These are phyloP conservation scores for Lactuca saligna DNA, from an alignment of 129 eudicot genomes.

Conservation along the genomic window DNA sequence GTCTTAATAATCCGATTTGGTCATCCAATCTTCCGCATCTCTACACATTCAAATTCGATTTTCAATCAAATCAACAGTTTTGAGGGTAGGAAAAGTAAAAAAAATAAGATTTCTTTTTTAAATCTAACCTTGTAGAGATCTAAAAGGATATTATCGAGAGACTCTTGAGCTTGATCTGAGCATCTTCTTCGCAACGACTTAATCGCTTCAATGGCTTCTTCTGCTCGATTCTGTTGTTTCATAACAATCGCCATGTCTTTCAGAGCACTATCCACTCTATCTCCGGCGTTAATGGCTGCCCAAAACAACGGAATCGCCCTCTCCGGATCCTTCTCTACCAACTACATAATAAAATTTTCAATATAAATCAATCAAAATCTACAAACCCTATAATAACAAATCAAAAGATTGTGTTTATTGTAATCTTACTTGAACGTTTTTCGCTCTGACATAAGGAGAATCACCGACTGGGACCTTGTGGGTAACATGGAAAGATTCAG, in stretches of 20 bases:
- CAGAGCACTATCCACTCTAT: slow-evolving; percentile 96
- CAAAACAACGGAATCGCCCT: slow-evolving; percentile 93
- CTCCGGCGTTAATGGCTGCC: slow-evolving; percentile 99
- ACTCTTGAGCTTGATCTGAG: slow-evolving; percentile 96
- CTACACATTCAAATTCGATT: slow-evolving; percentile 36
- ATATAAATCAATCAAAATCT: neutral
- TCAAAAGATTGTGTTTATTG: neutral
- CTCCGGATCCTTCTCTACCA: slow-evolving; percentile 99
- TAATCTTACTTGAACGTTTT: slow-evolving; percentile 80
- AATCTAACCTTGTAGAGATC: slow-evolving; percentile 86
- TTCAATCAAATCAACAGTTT: neutral
- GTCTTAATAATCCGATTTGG: slow-evolving; percentile 80
- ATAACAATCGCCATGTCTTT: slow-evolving; percentile 99
- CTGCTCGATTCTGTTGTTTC: slow-evolving; percentile 98
- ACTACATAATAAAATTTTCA: slow-evolving; percentile 37
- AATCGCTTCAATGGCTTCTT: slow-evolving; percentile 96
- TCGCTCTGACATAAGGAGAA: slow-evolving; percentile 96
- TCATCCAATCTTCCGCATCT: slow-evolving; percentile 99
- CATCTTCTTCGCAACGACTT: slow-evolving; percentile 79
- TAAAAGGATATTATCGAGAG: slow-evolving; percentile 87
- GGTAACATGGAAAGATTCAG: slow-evolving; percentile 84
- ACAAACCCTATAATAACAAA: neutral
- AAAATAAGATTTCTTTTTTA: neutral
- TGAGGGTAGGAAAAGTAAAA: neutral
- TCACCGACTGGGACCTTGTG: slow-evolving; percentile 98